Evolutionary conservation across 2,329 filamentous ascomycete genomes (phyloP).

Genomic region (Cordyceps pruinosa): DNA sequence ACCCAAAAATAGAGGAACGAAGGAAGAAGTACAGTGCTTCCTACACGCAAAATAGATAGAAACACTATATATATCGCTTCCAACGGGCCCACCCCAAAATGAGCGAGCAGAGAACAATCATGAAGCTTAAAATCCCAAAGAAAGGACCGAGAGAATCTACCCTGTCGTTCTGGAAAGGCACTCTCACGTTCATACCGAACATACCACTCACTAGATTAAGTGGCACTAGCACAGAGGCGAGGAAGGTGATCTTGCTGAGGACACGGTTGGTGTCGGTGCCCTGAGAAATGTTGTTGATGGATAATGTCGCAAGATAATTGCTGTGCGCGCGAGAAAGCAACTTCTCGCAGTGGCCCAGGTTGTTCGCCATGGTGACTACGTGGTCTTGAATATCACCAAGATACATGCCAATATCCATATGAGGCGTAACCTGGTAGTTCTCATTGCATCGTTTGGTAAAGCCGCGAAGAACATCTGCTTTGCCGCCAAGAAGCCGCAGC

Average conservation of each 20-base stretch:
- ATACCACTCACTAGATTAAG: conserved; percentile 85
- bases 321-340: conserved; percentile 90
- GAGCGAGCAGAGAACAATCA: conserved; percentile 46
- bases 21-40: not conserved
- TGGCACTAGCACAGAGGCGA: conserved; percentile 92
- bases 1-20: not conserved
- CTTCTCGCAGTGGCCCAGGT: conserved; percentile 92
- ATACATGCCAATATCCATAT: conserved; percentile 94
- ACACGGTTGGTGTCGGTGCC: conserved; percentile 84
- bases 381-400: conserved; percentile 97
- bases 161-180: conserved; percentile 52
- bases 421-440: conserved; percentile 88
- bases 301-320: conserved; percentile 93
- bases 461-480: conserved; percentile 95
- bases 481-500: conserved; percentile 87
- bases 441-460: conserved; percentile 99
- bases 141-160: conserved; percentile 49
- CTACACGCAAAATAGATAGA: not conserved
- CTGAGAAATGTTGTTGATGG: conserved; percentile 82
- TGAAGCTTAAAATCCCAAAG: conserved; percentile 42
- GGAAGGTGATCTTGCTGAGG: conserved; percentile 88
- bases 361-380: conserved; percentile 98
- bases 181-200: conserved; percentile 80
- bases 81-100: conserved; percentile 40
- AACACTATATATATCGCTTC: conserved; percentile 38